Conservation (phyloP, 1,284 basidiomycete species). For the Melampsora americana region DNA sequence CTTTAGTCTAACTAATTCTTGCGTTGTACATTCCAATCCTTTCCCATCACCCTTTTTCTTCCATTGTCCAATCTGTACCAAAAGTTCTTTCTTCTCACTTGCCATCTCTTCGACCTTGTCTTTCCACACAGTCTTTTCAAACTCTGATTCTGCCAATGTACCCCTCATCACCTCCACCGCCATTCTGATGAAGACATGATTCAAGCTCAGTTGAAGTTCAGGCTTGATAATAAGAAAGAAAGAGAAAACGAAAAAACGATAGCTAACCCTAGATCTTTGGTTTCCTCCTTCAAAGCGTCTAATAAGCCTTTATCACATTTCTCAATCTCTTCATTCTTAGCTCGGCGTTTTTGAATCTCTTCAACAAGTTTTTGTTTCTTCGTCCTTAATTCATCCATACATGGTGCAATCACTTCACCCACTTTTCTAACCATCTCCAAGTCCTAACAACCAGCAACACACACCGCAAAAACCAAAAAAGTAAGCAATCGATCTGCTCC, state of each 20-base stretch:
- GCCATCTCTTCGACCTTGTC: conserved; percentile 29
- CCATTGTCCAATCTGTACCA: conserved; percentile 23
- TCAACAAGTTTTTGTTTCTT: conserved; percentile 20
- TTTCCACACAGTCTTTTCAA: conserved; percentile 36
- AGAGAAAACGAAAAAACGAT: too few relatives aligned
- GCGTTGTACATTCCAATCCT: conserved; percentile 27
- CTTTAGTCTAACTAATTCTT: conserved; percentile 30
- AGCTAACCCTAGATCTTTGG: conserved; percentile 37
- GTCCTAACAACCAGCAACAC: conserved; percentile 12
- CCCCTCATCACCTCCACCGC: conserved; percentile 35
- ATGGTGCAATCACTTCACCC: conserved; percentile 14
- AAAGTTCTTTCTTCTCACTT: conserved; percentile 27
- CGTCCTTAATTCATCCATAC: conserved; percentile 27
- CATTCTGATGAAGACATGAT: neutral
- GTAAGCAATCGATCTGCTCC: neutral
- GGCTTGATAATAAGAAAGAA: neutral
- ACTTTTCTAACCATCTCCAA: conserved; percentile 35
- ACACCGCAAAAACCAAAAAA: neutral
- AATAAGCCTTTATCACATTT: conserved; percentile 37
- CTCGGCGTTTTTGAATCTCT: conserved; percentile 27
- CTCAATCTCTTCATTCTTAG: conserved; percentile 37
- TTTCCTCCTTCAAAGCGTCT: conserved; percentile 35
- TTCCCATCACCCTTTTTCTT: conserved; percentile 23
- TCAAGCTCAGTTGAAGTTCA: neutral
- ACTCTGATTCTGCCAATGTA: conserved; percentile 27